phyloP scores from a whole-genome alignment of 176 grass and related monocot species.

The Themeda triandra region DNA sequence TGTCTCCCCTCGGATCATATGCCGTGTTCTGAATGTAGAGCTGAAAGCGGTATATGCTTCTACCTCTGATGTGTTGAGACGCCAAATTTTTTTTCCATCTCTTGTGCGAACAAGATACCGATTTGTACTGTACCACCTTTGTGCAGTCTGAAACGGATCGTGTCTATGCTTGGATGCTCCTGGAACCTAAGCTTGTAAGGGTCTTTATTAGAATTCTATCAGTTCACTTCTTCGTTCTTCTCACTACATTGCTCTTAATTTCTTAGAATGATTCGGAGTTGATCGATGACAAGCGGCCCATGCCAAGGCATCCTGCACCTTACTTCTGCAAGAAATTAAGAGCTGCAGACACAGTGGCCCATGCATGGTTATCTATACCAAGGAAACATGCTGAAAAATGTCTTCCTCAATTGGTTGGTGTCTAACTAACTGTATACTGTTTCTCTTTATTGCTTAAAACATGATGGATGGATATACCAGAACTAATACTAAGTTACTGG shows the following conservation, averaged over 20 bases:
- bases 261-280: background rate
- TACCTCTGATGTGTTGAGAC: background rate
- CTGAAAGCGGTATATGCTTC: background rate
- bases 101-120: background rate
- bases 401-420: background rate
- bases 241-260: too few species aligned
- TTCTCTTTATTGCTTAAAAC: background rate
- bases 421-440: background rate
- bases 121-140: background rate
- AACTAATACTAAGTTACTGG: background rate
- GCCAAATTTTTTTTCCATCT: background rate
- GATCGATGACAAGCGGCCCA: background rate
- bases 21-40: background rate
- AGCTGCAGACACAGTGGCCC: background rate
- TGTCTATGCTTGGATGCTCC: background rate
- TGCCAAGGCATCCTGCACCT: background rate
- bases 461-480: too few species aligned
- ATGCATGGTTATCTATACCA: conserved; percentile 7
- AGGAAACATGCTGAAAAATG: conserved; percentile 1
- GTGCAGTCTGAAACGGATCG: background rate
- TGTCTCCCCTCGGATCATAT: background rate
- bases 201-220: background rate
- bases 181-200: background rate
- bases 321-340: conserved; percentile 6
- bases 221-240: too few species aligned